Percentiles rank a stretch among this genome's conserved stretches.
Conservation (phyloP, 257 asterid genomes). For the Petunia axillaris region DNA sequence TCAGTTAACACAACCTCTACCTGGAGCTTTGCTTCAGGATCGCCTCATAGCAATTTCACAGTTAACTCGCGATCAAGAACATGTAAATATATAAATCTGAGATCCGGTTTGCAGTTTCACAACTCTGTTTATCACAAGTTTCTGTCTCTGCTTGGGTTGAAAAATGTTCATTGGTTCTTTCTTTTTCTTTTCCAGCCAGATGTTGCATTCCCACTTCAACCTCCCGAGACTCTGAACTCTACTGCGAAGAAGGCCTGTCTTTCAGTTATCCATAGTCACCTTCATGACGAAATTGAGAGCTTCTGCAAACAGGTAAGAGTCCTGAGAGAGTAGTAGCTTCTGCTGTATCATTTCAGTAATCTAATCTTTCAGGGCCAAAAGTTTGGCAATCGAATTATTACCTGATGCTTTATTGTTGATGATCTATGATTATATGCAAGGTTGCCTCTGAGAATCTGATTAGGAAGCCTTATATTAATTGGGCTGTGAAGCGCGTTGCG, state of each 20-base stretch:
- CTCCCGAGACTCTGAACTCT: slow-evolving; percentile 66
- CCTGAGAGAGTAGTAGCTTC: slow-evolving; percentile 29
- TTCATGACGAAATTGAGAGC: slow-evolving; percentile 82
- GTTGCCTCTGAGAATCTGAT: slow-evolving; percentile 88
- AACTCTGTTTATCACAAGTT: slow-evolving; percentile 14
- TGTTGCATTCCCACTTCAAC: slow-evolving; percentile 90
- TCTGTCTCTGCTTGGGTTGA: slow-evolving; percentile 25
- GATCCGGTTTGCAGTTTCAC: slow-evolving; percentile 24
- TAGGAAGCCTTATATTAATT: slow-evolving; percentile 87
- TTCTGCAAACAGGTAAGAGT: slow-evolving; percentile 88
- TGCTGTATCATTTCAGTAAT: slow-evolving; percentile 25
- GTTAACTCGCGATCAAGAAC: slow-evolving; percentile 95
- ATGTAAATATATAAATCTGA: slow-evolving; percentile 49
- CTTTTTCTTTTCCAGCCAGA: slow-evolving; percentile 71
- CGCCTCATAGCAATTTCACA: slow-evolving; percentile 93
- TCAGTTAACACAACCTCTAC: slow-evolving; percentile 86
- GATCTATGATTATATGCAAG: slow-evolving; percentile 43
- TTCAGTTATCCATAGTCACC: slow-evolving; percentile 62
- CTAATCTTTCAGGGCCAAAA: slow-evolving; percentile 25
- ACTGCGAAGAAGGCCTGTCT: slow-evolving; percentile 60
- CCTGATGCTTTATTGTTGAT: slow-evolving; percentile 31
- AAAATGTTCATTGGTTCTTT: slow-evolving; percentile 30
- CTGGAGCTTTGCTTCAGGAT: slow-evolving; percentile 93
- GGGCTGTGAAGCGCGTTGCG: slow-evolving; percentile 99
- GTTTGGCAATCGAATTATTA: slow-evolving; percentile 26